Evolutionary conservation across 208 protist genomes (phyloP), one percentile per base, ranked within the genome.

Genomic region (Trypanosoma theileri): DNA sequence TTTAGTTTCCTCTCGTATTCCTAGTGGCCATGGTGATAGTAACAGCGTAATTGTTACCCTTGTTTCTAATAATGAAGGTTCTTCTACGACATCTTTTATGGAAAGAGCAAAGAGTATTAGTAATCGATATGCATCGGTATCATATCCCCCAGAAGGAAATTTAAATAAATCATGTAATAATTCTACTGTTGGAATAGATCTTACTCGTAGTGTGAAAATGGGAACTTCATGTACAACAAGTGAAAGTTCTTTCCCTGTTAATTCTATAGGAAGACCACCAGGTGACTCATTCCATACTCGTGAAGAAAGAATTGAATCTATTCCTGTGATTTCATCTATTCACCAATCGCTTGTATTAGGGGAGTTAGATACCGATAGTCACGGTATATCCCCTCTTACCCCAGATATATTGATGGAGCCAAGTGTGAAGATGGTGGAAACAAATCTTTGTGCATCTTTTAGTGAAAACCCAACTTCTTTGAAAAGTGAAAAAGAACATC

Each of bases 201-300:
- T 13, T 14, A 24, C 9, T 54, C n/a, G 22, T 42, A 22, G 19
- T 42, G 17, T 55, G 44, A 41, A 28, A 44, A 28, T 17, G 16
- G 40, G 11, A 41, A 19, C 59, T 16, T 55, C 59, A 9, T 65
- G 59, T 19, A 56, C 59, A 26, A 56, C 59, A 16, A 56, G 22
- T 54, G 59, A 65, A 48, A 55, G 59, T 65, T 54, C 44, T 21
- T 65, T 65, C 40, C 48, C 10, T 19, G 19, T 65, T 28, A 65
- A 65, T 45, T 42, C 52, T 22, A 3, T 55, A 9, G 4, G 17
- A 9, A 65, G 41, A 24, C 19, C 24, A 24, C 19, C 24, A 35
- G 48, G 17, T 17, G 17, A 2, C 4, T 10, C n/a, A 46, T 4
- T 26, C 4, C n/a, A 19, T 45, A 42, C 8, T 19, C 6, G 31